Conservation (phyloP, 2,329 filamentous ascomycete genomes). For the Talaromyces piceae region DNA sequence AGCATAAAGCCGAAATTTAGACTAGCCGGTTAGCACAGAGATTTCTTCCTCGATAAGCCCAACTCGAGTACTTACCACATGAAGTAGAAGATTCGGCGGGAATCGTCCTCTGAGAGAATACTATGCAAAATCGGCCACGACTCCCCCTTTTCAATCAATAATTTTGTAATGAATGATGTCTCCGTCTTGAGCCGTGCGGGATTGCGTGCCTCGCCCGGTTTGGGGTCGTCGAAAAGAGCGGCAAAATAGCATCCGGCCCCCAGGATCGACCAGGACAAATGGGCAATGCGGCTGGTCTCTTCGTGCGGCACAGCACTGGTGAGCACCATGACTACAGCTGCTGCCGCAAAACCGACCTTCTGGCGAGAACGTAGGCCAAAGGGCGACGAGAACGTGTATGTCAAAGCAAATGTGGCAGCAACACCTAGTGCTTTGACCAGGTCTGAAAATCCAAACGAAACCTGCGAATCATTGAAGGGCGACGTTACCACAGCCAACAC, state of each 20-base stretch:
- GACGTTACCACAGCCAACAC: conserved; percentile 19
- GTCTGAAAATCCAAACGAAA: conserved; percentile 18
- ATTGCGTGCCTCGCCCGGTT: conserved; percentile 21
- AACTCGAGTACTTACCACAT: conserved; percentile 60
- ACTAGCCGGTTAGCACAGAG: conserved; percentile 40
- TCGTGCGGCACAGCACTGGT: conserved; percentile 23
- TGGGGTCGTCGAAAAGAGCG: conserved; percentile 26
- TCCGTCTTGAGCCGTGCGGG: conserved; percentile 32
- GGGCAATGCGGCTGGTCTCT: conserved; percentile 21
- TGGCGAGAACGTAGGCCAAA: conserved; percentile 20
- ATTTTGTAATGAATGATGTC: conserved; percentile 63
- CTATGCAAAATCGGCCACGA: conserved; percentile 73
- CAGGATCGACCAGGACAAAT: conserved; percentile 21
- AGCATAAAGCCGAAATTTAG: conserved; percentile 94
- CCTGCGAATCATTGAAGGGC: conserved; percentile 10
- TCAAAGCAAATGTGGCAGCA: conserved; percentile 20
- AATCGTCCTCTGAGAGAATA: conserved; percentile 85
- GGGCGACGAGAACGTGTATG: conserved; percentile 20
- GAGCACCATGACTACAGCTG: conserved; percentile 21
- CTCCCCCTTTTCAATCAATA: conserved; percentile 62
- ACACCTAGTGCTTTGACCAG: conserved; percentile 18
- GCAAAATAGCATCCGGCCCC: conserved; percentile 25
- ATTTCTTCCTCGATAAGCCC: background rate
- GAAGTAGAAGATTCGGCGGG: conserved; percentile 92
- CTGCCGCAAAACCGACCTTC: conserved; percentile 26